Base-by-base conservation (phyloP, 805 yeast species). In the Nakazawaea wyomingensis region DNA sequence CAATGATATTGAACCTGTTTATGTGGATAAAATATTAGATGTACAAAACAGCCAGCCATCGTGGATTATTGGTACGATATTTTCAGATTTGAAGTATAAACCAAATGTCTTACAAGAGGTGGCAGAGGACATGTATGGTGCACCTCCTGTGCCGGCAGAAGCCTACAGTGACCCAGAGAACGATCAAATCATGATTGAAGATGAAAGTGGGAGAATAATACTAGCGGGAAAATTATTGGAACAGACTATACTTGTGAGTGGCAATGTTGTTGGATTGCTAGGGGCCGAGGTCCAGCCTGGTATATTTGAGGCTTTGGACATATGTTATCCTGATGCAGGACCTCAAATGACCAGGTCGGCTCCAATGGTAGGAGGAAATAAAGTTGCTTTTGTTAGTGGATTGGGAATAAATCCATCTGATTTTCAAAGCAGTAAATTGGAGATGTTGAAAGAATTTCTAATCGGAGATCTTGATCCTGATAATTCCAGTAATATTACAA, bases 241-340 rank as follows among this genome's bases (percentile, higher is more conserved):
- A 34, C 66, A 68, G 39, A 68, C 76, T 16, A 73, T 82, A 2
- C 66, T 91, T 20, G 95, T 90, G 0, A 93, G 97, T 0, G 99
- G 99, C 4, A 74, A 80, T n/a, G 82, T 90, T 0, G 78, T 89
- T 6, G 98, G 91, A 0, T 74, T 89, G 1, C 59, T 89, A 9
- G 99, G 99, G 0, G 80, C 86, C 65, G 96, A 90, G 57, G 71
- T 84, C 7, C 79, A 75, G 36, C 80, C 89, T 0, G 98, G 98
- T 3, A 69, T 81, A 2, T 90, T 93, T 60, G 85, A 84, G 46
- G 86, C 87, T 4, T 76, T 86, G 51, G 98, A 90, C 55, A 68
- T 90, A 2, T 76, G 76, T 1, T 84, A 78, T 51, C 96, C 98
- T 0, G 71, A 71, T 10, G 60, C 74, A 14, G 69, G 19, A 34